phyloP scores from a whole-genome alignment of 305 asterid species.

The Rubia tinctorum region DNA sequence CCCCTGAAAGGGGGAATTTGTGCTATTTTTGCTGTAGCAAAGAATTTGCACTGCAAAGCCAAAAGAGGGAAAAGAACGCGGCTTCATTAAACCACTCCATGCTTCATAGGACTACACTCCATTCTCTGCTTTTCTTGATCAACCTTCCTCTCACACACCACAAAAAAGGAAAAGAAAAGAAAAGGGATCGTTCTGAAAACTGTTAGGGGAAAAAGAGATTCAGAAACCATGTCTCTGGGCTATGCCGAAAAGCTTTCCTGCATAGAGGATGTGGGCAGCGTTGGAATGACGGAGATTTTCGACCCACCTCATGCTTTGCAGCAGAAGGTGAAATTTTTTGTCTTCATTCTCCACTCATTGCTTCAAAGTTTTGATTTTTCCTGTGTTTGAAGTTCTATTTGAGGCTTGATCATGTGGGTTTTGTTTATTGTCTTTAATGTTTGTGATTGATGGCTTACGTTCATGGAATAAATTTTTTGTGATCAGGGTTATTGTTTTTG shows the following conservation, averaged over 20 bases:
- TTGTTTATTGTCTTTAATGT: too few species aligned
- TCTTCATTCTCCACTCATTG: too few species aligned
- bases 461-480: too few species aligned
- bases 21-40: neutral
- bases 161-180: neutral
- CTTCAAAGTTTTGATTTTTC: too few species aligned
- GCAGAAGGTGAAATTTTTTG: conserved; percentile 49
- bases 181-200: neutral
- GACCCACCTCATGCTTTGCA: conserved; percentile 74
- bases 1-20: neutral
- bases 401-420: too few species aligned
- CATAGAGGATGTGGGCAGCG: conserved; percentile 96
- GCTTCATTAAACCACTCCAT: neutral
- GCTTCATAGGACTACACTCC: neutral
- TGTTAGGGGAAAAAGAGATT: neutral
- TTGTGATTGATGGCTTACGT: too few species aligned
- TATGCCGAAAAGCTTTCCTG: conserved; percentile 89
- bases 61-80: neutral
- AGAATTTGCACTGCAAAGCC: neutral
- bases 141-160: conserved; percentile 1
- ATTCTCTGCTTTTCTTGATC: conserved; percentile 27
- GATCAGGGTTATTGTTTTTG: too few species aligned
- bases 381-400: too few species aligned
- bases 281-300: conserved; percentile 82
- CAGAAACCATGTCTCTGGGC: conserved; percentile 57